Evolutionary conservation across 768 basidiomycete genomes (phyloP).

Genomic region (Termitomyces sp.): DNA sequence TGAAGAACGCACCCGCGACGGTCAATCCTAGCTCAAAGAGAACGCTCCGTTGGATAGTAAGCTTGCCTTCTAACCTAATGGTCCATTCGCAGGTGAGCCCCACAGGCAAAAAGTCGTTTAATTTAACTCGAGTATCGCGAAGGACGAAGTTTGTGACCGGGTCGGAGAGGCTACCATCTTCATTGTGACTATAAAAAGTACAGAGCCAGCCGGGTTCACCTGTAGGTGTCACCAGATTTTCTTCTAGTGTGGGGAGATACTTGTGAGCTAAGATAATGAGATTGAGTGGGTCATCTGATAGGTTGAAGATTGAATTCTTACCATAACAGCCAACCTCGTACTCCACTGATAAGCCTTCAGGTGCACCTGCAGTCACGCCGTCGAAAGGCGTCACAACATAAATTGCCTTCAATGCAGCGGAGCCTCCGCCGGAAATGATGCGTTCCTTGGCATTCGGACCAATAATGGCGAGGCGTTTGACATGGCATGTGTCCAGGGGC

Average conservation of each 20-base stretch:
- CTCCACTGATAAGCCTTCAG: constrained; percentile 42
- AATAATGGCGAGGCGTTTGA: constrained; percentile 55
- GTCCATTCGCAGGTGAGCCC: constrained; percentile 52
- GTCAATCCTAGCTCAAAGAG: constrained; percentile 59
- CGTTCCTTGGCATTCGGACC: constrained; percentile 64
- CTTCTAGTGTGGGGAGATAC: constrained; percentile 66
- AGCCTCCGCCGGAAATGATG: constrained; percentile 73
- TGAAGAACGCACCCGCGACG: constrained; percentile 41
- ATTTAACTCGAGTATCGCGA: constrained; percentile 56
- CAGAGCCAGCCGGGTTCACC: constrained; percentile 61
- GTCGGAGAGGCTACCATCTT: constrained; percentile 36
- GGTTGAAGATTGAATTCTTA: constrained; percentile 20
- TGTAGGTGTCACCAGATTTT: constrained; percentile 41
- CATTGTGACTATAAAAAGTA: constrained; percentile 57
- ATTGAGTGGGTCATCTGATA: not conserved
- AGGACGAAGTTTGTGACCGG: constrained; percentile 44
- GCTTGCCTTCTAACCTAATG: constrained; percentile 48
- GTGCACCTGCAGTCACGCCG: constrained; percentile 48
- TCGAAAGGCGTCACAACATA: constrained; percentile 64
- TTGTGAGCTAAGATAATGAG: constrained; percentile 45
- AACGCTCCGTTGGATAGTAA: constrained; percentile 43
- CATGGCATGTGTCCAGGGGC: constrained; percentile 36
- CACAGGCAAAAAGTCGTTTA: constrained; percentile 61
- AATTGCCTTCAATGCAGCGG: constrained; percentile 64
- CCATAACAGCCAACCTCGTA: constrained; percentile 66